Evolutionary conservation across 2,329 filamentous ascomycete genomes (phyloP).

Genomic region (Ascomycota sp.): DNA sequence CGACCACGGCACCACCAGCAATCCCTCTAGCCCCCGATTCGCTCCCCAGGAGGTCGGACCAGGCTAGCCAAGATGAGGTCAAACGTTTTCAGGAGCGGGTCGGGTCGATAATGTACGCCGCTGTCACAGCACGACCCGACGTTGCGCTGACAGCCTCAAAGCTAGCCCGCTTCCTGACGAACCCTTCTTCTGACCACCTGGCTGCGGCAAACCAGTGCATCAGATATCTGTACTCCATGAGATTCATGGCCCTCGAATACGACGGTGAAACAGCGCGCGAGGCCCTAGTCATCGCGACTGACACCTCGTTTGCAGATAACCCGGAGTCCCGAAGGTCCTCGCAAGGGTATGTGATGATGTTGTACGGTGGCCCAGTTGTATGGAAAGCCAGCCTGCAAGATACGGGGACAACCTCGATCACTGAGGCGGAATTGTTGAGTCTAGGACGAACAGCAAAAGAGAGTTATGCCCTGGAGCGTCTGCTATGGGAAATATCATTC

Average conservation of each 20-base stretch:
- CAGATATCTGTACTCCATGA: background rate
- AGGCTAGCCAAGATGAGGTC: background rate
- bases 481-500: background rate
- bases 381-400: conserved; percentile 1
- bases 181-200: background rate
- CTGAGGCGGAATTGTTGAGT: background rate
- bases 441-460: background rate
- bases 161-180: background rate
- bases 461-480: background rate
- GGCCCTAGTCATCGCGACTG: background rate
- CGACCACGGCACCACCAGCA: background rate
- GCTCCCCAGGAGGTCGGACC: background rate
- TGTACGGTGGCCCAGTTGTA: background rate
- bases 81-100: background rate
- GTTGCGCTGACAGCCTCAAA: background rate
- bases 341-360: background rate
- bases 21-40: background rate
- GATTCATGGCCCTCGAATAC: background rate
- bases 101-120: background rate
- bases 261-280: background rate
- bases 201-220: background rate
- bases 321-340: background rate
- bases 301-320: conserved; percentile 1
- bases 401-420: background rate
- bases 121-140: background rate